Percentiles rank a stretch among this genome's conserved stretches.
These are phyloP conservation scores for Silene noctiflora DNA, from an alignment of 179 eudicot species.

Conservation along the genomic window DNA sequence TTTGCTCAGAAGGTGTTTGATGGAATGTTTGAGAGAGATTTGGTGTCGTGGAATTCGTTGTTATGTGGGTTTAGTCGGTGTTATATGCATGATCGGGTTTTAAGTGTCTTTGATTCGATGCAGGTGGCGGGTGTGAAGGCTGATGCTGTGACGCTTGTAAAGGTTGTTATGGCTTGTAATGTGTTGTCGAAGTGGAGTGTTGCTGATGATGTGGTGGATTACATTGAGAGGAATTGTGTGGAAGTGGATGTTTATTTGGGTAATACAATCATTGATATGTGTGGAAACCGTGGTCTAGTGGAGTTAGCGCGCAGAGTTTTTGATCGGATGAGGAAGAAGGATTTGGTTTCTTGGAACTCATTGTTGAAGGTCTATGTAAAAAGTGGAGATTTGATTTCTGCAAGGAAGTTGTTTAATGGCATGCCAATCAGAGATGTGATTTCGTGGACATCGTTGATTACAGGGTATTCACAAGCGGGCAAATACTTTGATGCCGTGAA, in stretches of 20 bases:
- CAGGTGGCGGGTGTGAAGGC: slow-evolving; percentile 39
- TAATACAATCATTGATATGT: slow-evolving; percentile 60
- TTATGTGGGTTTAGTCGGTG: slow-evolving; percentile 60
- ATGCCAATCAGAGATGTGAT: slow-evolving; percentile 66
- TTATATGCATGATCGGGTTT: slow-evolving; percentile 36
- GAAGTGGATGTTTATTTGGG: slow-evolving; percentile 61
- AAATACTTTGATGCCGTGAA: slow-evolving; percentile 41
- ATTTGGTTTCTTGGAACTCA: slow-evolving; percentile 63
- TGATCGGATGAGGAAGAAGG: slow-evolving; percentile 50
- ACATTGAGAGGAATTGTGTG: slow-evolving; percentile 41
- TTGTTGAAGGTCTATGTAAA: slow-evolving; percentile 53
- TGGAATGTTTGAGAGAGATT: slow-evolving; percentile 55
- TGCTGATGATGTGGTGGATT: slow-evolving; percentile 42
- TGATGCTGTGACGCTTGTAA: slow-evolving; percentile 64
- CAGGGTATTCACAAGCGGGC: slow-evolving; percentile 46
- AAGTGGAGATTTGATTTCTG: slow-evolving; percentile 44
- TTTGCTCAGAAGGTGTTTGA: slow-evolving; percentile 53
- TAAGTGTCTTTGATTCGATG: slow-evolving; percentile 46
- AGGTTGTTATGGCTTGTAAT: slow-evolving; percentile 61
- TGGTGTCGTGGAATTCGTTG: slow-evolving; percentile 72
- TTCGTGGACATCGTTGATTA: slow-evolving; percentile 70
- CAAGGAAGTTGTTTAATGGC: slow-evolving; percentile 47
- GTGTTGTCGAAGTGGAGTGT: slow-evolving; percentile 43
- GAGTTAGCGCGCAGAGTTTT: slow-evolving; percentile 46
- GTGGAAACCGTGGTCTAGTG: slow-evolving; percentile 49